Conservation (phyloP, 495 filamentous ascomycete genomes). For the Neurospora sp. region DNA sequence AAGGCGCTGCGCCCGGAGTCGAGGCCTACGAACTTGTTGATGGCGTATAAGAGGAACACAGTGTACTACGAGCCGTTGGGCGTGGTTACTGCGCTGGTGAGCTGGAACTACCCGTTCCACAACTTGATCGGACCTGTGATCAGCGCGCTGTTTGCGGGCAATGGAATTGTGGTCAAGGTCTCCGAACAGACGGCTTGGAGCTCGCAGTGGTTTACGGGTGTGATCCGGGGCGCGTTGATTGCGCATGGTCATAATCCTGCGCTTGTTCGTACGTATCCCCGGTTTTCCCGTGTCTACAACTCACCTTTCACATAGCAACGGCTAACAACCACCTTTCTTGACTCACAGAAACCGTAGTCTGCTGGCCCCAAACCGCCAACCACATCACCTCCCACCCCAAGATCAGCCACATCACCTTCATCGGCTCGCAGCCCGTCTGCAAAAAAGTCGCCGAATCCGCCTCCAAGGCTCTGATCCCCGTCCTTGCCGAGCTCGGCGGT, state of each 20-base stretch:
- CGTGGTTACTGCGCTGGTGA: constrained; percentile 83
- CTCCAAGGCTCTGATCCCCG: constrained; percentile 71
- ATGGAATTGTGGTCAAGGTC: constrained; percentile 81
- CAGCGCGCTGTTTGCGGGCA: constrained; percentile 84
- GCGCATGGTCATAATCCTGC: constrained; percentile 77
- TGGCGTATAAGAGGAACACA: constrained; percentile 91
- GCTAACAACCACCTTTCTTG: background rate
- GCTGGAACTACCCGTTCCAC: constrained; percentile 96
- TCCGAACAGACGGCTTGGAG: constrained; percentile 94
- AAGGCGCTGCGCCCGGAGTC: constrained; percentile 60
- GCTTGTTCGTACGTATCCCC: constrained; percentile 44
- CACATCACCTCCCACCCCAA: constrained; percentile 78
- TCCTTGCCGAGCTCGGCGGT: constrained; percentile 83
- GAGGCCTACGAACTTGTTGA: constrained; percentile 74
- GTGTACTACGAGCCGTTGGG: constrained; percentile 89
- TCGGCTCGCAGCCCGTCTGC: constrained; percentile 79
- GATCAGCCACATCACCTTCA: constrained; percentile 93
- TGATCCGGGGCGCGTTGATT: constrained; percentile 64
- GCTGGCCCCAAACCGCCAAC: constrained; percentile 73
- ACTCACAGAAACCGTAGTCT: constrained; percentile 52
- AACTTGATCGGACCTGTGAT: constrained; percentile 90
- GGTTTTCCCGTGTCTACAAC: background rate
- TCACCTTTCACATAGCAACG: background rate
- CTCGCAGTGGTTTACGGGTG: constrained; percentile 64
- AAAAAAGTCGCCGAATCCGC: constrained; percentile 80